Evolutionary conservation across 1,284 basidiomycete genomes (phyloP).

Genomic region (Malassezia dermatis): DNA sequence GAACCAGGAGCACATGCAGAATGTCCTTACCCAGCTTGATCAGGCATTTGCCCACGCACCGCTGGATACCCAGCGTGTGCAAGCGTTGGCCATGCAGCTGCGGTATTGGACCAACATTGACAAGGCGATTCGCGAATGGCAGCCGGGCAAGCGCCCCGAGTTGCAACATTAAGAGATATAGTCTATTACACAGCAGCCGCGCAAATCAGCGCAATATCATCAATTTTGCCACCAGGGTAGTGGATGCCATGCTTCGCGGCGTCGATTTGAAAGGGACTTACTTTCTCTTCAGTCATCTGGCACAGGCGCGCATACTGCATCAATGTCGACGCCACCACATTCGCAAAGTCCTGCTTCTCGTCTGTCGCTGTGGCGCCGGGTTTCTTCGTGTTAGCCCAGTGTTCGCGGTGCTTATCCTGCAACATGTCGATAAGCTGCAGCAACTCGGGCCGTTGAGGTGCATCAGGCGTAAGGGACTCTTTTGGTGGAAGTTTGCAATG

Average conservation of each 20-base stretch:
- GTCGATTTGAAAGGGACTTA: constrained; percentile 52
- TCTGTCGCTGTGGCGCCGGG: constrained; percentile 17
- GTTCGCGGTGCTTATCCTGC: constrained; percentile 35
- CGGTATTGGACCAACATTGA: constrained; percentile 46
- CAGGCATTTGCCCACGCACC: constrained; percentile 24
- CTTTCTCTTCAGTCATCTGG: constrained; percentile 56
- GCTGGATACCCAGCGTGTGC: constrained; percentile 23
- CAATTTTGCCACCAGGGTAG: constrained; percentile 50
- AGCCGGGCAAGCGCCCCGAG: constrained; percentile 35
- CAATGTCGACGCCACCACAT: constrained; percentile 27
- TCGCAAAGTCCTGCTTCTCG: constrained; percentile 32
- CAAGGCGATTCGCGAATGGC: constrained; percentile 40
- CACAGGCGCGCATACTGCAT: constrained; percentile 32
- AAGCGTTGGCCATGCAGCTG: constrained; percentile 29
- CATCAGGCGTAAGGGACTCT: constrained; percentile 15
- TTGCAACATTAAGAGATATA: constrained; percentile 24
- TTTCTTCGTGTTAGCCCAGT: constrained; percentile 15
- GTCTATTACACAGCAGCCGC: constrained; percentile 10
- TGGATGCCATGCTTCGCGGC: constrained; percentile 37
- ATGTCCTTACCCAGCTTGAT: constrained; percentile 20
- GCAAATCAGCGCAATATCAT: constrained; percentile 53
- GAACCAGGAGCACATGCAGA: constrained; percentile 23
- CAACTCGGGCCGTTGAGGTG: constrained; percentile 28
- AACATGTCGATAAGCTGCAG: constrained; percentile 38
- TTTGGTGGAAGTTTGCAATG: constrained; percentile 56